Conservation (phyloP, 1,139 yeast genomes). For the Eremothecium gossypii region DNA sequence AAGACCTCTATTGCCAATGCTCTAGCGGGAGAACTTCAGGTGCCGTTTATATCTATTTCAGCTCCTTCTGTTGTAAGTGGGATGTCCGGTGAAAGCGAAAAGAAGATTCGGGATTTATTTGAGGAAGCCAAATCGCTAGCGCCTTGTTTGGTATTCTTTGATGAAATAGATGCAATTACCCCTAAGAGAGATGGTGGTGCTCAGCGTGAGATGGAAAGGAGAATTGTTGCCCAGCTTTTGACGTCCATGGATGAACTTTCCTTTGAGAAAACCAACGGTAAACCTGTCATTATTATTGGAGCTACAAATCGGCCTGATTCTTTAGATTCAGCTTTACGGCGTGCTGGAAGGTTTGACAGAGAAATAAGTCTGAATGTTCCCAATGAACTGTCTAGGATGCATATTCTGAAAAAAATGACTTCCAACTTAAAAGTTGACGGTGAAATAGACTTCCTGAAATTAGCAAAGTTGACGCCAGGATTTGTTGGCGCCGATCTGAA, state of each 20-base stretch:
- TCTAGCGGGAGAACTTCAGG: constrained; percentile 86
- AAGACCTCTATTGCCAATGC: constrained; percentile 95
- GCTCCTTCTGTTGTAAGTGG: constrained; percentile 98
- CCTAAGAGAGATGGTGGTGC: constrained; percentile 95
- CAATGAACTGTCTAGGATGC: constrained; percentile 69
- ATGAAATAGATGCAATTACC: constrained; percentile 95
- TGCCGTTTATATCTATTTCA: constrained; percentile 81
- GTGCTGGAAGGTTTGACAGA: constrained; percentile 95
- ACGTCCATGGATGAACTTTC: constrained; percentile 92
- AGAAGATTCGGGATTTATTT: constrained; percentile 82
- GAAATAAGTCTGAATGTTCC: constrained; percentile 94
- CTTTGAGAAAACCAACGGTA: constrained; percentile 79
- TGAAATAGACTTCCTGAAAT: constrained; percentile 55
- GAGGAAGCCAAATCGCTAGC: constrained; percentile 88
- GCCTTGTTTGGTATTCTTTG: constrained; percentile 87
- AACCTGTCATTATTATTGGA: constrained; percentile 91
- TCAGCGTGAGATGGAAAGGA: constrained; percentile 94
- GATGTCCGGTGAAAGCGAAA: constrained; percentile 99
- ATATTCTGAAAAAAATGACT: constrained; percentile 71
- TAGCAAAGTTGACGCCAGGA: constrained; percentile 94
- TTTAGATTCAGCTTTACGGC: constrained; percentile 85
- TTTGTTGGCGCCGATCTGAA: constrained; percentile 96
- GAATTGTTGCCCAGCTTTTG: constrained; percentile 90
- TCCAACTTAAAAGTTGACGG: constrained; percentile 56
- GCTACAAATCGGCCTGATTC: constrained; percentile 98